Percentiles rank a stretch among this genome's conserved stretches.
Evolutionary conservation across 495 filamentous ascomycete genomes (phyloP).

Genomic region (Mytilinidion resinicola): DNA sequence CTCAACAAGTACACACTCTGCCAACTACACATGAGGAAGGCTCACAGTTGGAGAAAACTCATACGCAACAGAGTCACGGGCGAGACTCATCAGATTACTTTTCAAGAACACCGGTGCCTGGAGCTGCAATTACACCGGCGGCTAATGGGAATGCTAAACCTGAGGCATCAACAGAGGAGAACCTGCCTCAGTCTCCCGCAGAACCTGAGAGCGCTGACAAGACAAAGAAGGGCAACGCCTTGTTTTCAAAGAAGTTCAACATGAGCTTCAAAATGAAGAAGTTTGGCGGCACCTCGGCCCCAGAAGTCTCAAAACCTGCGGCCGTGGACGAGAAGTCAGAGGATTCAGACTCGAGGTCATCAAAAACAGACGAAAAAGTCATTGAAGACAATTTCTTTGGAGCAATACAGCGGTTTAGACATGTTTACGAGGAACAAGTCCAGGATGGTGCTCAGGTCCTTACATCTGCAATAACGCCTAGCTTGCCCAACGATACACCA

Average conservation of each 20-base stretch:
- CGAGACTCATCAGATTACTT: slow-evolving; percentile 60
- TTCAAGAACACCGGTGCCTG: slow-evolving; percentile 39
- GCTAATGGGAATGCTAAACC: slow-evolving; percentile 15
- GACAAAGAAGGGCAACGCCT: slow-evolving; percentile 60
- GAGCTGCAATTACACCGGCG: slow-evolving; percentile 4
- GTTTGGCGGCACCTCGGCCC: slow-evolving; percentile 64
- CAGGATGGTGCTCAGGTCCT: slow-evolving; percentile 38
- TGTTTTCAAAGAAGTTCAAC: slow-evolving; percentile 83
- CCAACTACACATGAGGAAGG: slow-evolving; percentile 49
- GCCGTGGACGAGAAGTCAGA: slow-evolving; percentile 76
- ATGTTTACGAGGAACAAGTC: slow-evolving; percentile 69
- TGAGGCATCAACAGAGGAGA: slow-evolving; percentile 16
- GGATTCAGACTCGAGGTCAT: slow-evolving; percentile 59
- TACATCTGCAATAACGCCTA: slow-evolving; percentile 65
- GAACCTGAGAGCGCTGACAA: slow-evolving; percentile 57
- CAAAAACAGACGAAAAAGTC: slow-evolving; percentile 63
- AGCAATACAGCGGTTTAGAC: slow-evolving; percentile 67
- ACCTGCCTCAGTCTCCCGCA: slow-evolving; percentile 27
- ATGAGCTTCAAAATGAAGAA: slow-evolving; percentile 79
- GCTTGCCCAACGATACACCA: slow-evolving; percentile 76
- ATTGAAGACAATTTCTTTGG: slow-evolving; percentile 79
- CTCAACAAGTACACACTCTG: slow-evolving; percentile 35
- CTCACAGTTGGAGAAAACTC: slow-evolving; percentile 37
- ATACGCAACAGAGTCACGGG: slow-evolving; percentile 41
- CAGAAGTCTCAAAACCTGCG: slow-evolving; percentile 64